Percentiles rank a stretch among this genome's conserved stretches.
Conservation (phyloP, 495 filamentous ascomycete species). For the Aspergillus haitiensis region DNA sequence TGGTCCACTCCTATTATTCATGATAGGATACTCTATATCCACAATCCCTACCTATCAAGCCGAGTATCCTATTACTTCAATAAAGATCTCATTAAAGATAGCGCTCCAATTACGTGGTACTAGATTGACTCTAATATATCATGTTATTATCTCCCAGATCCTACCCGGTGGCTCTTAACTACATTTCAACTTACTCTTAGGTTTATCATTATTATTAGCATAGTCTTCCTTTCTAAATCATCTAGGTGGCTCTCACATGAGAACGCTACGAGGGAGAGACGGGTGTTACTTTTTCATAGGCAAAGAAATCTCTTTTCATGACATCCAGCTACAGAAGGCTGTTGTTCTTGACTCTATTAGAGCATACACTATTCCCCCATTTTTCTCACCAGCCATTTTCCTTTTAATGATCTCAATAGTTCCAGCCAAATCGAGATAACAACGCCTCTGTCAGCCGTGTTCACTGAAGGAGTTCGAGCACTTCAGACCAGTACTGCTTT, state of each 20-base stretch:
- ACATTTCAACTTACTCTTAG: slow-evolving; percentile 71
- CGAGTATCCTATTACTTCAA: slow-evolving; percentile 65
- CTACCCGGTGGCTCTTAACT: slow-evolving; percentile 62
- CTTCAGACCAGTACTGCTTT: slow-evolving; percentile 34
- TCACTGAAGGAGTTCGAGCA: slow-evolving; percentile 35
- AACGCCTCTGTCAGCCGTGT: slow-evolving; percentile 3
- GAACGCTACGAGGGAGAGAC: slow-evolving; percentile 51
- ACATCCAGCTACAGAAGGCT: slow-evolving; percentile 46
- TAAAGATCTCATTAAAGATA: slow-evolving; percentile 70
- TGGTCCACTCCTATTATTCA: slow-evolving; percentile 67
- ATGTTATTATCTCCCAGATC: slow-evolving; percentile 41
- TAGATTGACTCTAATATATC: slow-evolving; percentile 71
- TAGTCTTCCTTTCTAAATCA: slow-evolving; percentile 65
- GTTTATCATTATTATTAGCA: slow-evolving; percentile 55
- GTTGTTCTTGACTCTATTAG: slow-evolving; percentile 68
- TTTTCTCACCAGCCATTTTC: background rate
- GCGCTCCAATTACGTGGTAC: slow-evolving; percentile 63
- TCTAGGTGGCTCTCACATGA: slow-evolving; percentile 64
- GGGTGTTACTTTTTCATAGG: slow-evolving; percentile 46
- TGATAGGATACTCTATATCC: slow-evolving; percentile 66
- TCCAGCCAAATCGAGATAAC: background rate
- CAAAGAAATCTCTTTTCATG: slow-evolving; percentile 15
- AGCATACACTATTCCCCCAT: slow-evolving; percentile 39
- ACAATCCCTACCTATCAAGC: slow-evolving; percentile 73
- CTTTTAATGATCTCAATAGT: background rate